A percentile compares a stretch with the other conserved stretches of the same genome.
Evolutionary conservation across 441 rosid species (phyloP).

Genomic region (Populus hybrid): DNA sequence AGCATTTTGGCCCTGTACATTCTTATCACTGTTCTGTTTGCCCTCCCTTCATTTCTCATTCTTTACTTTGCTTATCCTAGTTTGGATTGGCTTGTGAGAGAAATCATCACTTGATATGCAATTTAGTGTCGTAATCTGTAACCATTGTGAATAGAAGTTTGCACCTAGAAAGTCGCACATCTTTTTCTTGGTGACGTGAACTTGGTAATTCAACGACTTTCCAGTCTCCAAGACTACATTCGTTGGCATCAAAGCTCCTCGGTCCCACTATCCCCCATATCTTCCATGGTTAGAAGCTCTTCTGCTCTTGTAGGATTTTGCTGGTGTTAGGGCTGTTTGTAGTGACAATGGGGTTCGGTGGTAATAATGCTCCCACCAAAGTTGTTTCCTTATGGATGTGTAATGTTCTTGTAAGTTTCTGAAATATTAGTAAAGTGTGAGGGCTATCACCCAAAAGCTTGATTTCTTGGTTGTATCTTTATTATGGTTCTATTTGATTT

Average conservation of each 20-base stretch:
- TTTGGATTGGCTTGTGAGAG: conserved; percentile 91
- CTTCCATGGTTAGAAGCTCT: not conserved
- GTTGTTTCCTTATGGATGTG: not conserved
- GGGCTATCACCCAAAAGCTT: not conserved
- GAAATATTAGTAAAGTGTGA: conserved; percentile 7
- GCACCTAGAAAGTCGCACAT: conserved; percentile 15
- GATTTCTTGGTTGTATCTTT: conserved; percentile 15
- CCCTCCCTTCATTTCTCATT: conserved; percentile 74
- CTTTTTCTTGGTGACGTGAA: conserved; percentile 7
- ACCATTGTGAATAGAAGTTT: conserved; percentile 22
- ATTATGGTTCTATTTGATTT: no score
- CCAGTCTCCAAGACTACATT: conserved; percentile 18
- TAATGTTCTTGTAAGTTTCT: conserved; percentile 9
- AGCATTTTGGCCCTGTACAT: conserved; percentile 69
- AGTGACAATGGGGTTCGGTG: not conserved
- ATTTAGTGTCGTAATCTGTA: conserved; percentile 9
- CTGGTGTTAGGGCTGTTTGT: conserved; percentile 1
- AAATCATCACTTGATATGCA: conserved; percentile 58
- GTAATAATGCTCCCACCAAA: not conserved
- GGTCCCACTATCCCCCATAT: not conserved
- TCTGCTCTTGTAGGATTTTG: not conserved
- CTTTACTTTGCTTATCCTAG: conserved; percentile 78
- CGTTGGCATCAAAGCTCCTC: conserved; percentile 4
- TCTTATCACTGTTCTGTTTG: conserved; percentile 71
- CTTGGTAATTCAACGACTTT: conserved; percentile 28